Evolutionary conservation across 208 protist species (phyloP).

Genomic region (Sergeia podlipaevii): DNA sequence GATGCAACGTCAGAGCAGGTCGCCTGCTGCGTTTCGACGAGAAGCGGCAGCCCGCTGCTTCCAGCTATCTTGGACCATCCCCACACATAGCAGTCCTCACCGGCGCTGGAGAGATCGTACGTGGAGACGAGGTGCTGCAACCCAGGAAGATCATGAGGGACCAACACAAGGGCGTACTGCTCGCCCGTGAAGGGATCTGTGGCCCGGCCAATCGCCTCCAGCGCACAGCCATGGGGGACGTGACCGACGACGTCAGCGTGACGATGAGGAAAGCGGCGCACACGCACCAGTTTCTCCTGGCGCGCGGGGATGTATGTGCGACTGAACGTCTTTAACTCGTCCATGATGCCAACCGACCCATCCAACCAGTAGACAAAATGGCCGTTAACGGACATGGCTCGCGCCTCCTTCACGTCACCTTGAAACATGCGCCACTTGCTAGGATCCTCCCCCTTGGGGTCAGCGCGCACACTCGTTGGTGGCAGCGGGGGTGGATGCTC

Average conservation of each 20-base stretch:
- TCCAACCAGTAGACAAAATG: slow-evolving; percentile 53
- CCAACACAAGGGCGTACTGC: slow-evolving; percentile 58
- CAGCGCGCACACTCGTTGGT: not conserved
- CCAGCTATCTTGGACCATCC: slow-evolving; percentile 72
- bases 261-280: slow-evolving; percentile 62
- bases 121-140: slow-evolving; percentile 11
- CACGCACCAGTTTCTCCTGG: slow-evolving; percentile 37
- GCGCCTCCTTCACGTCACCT: slow-evolving; percentile 62
- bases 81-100: slow-evolving; percentile 50
- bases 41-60: slow-evolving; percentile 37
- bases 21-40: slow-evolving; percentile 15
- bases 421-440: slow-evolving; percentile 7
- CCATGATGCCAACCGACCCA: slow-evolving; percentile 32
- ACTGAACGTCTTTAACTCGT: slow-evolving; percentile 45
- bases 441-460: not conserved
- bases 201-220: slow-evolving; percentile 51
- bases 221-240: slow-evolving; percentile 39
- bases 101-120: slow-evolving; percentile 33
- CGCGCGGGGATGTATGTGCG: slow-evolving; percentile 46
- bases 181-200: slow-evolving; percentile 56
- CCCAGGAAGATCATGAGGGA: slow-evolving; percentile 23
- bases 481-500: not conserved
- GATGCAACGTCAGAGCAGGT: not conserved
- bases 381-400: slow-evolving; percentile 43
- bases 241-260: slow-evolving; percentile 68